A percentile compares a stretch with the other conserved stretches of the same genome.
Conservation (phyloP, 352 stramenopile species). For the Globisporangium paddicum region DNA sequence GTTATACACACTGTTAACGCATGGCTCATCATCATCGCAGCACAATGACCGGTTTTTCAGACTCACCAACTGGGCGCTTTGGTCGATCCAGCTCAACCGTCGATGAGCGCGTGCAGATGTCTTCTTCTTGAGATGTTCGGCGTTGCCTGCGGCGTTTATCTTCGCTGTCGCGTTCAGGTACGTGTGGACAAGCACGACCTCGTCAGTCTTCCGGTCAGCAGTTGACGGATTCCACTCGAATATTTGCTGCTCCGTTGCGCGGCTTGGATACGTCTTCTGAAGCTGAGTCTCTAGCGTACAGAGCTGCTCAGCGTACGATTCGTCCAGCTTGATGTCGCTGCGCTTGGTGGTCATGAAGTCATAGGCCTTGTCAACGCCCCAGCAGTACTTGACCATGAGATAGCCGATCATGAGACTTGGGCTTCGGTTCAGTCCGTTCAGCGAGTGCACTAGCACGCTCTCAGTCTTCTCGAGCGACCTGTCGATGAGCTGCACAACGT, state of each 20-base stretch:
- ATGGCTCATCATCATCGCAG: background rate
- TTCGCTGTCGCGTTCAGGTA: constrained; percentile 53
- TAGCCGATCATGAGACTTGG: constrained; percentile 86
- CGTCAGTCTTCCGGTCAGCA: constrained; percentile 46
- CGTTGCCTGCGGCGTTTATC: constrained; percentile 5
- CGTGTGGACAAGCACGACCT: constrained; percentile 74
- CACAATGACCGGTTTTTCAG: background rate
- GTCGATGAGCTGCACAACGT: constrained; percentile 75
- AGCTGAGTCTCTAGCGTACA: constrained; percentile 61
- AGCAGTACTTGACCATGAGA: constrained; percentile 92
- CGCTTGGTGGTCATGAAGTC: constrained; percentile 89
- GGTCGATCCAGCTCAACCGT: constrained; percentile 69
- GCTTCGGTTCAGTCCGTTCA: constrained; percentile 78
- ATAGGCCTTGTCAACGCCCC: constrained; percentile 90
- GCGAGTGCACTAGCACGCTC: constrained; percentile 86
- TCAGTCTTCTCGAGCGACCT: constrained; percentile 76
- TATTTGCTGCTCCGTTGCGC: constrained; percentile 55
- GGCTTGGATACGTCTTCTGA: constrained; percentile 33
- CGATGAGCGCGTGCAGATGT: constrained; percentile 11
- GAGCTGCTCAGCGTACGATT: constrained; percentile 75
- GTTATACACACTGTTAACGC: background rate
- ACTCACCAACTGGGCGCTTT: constrained; percentile 54
- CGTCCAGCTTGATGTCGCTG: constrained; percentile 78
- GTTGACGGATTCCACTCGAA: constrained; percentile 61
- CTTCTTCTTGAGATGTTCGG: constrained; percentile 22